These are phyloP conservation scores for Turritis glabra DNA, from an alignment of 345 rosid genomes.

Conservation along the genomic window DNA sequence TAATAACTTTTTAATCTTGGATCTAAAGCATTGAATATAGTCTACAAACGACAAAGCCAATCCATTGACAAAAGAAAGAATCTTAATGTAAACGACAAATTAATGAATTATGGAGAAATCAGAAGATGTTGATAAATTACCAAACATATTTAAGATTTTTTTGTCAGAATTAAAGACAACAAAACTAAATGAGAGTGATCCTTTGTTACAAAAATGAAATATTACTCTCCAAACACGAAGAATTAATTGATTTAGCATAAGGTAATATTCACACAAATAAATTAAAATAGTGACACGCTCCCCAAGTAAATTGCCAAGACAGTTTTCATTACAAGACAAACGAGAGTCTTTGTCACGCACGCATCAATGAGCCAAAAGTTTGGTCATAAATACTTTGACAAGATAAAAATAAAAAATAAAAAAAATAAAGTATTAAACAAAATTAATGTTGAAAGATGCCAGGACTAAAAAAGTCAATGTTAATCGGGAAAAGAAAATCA, in stretches of 20 bases:
- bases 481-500: not conserved
- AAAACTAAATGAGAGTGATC: constrained; percentile 25
- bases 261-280: not conserved
- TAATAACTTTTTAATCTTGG: constrained; percentile 10
- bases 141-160: constrained; percentile 28
- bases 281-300: constrained; percentile 11
- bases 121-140: constrained; percentile 38
- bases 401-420: not conserved
- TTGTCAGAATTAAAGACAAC: constrained; percentile 37
- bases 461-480: constrained; percentile 24
- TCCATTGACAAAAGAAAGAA: constrained; percentile 40
- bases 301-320: constrained; percentile 39
- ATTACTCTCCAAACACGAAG: not conserved
- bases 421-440: not conserved
- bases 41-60: constrained; percentile 35
- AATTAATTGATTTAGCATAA: not conserved
- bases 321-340: constrained; percentile 35
- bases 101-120: constrained; percentile 32
- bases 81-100: constrained; percentile 36
- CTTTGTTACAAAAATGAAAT: not conserved
- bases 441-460: constrained; percentile 4
- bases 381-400: constrained; percentile 31
- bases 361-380: constrained; percentile 33
- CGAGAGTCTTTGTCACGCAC: constrained; percentile 30
- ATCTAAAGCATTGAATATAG: constrained; percentile 38